Base-by-base conservation (phyloP, 1,139 yeast species). In the Zygosaccharomyces sapae region DNA sequence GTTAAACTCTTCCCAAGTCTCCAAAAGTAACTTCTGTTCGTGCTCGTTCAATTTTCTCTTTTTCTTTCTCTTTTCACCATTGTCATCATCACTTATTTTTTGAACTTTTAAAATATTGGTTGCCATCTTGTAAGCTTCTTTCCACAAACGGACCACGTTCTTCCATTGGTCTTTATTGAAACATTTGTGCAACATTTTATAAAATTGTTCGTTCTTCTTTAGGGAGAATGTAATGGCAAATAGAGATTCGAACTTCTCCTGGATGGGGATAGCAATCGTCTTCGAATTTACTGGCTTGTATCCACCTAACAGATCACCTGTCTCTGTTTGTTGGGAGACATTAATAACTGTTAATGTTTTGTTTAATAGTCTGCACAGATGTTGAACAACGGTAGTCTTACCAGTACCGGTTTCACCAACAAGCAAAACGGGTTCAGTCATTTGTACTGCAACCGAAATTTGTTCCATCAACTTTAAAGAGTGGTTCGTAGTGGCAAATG, bases 341-440 rank as follows among this genome's bases (percentile, higher is more conserved):
- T 94, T 94, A 53, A 94, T 88, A 7, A 90, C 97, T 0, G 86
- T 83, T n/a, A 94, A 70, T 43, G 82, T 83, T 61, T 86, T 86
- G 63, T 86, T 81, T 70, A 88, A 68, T 57, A 85, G 67, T 55
- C 82, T 80, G 1, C 98, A 96, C 47, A 92, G 72, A 59, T 90
- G 90, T 70, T 94, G 99, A 6, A 94, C 96, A 9, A 90, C 89
- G 0, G 98, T 90, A 1, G 99, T 94, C 63, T 94, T 94, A 73
- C 99, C 99, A 0, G 98, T 92, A 74, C 99, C 99, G 0, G 99
- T 92, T 70, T 94, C 99, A 69, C 99, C 99, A 13, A 92, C 97
- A 20, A 94, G 72, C 38, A 94, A 70, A 0, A 88, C 75, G 0
- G 98, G 97, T 61, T 94, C 99, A 13, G 76, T 72, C 85, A 87